These are phyloP conservation scores for Xylariaceae sp. DNA, from an alignment of 2,329 filamentous ascomycete genomes.

Conservation along the genomic window DNA sequence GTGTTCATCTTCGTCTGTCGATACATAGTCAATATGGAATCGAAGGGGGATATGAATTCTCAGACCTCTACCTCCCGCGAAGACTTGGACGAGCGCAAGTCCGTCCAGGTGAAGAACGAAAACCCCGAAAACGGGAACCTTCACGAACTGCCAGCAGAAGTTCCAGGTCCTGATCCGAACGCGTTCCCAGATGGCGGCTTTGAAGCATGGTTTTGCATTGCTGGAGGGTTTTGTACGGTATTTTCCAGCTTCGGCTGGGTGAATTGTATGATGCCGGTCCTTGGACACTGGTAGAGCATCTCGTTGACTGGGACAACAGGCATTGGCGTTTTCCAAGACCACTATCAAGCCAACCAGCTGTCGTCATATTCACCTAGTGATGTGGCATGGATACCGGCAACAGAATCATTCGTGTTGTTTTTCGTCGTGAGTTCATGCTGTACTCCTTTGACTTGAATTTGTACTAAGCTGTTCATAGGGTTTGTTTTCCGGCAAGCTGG, in stretches of 20 bases:
- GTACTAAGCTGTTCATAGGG: conserved; percentile 11
- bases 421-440: conserved; percentile 19
- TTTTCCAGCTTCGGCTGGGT: conserved; percentile 28
- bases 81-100: conserved; percentile 6
- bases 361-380: conserved; percentile 17
- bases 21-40: conserved; percentile 7
- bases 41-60: conserved; percentile 8
- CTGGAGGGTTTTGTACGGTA: conserved; percentile 23
- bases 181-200: conserved; percentile 25
- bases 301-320: conserved; percentile 14
- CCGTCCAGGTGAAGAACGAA: conserved; percentile 3
- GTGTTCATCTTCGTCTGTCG: background rate
- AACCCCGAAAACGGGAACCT: conserved; percentile 1
- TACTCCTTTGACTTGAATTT: background rate
- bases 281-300: background rate
- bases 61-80: conserved; percentile 4
- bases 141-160: conserved; percentile 5
- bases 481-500: conserved; percentile 13
- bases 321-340: conserved; percentile 27
- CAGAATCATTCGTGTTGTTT: conserved; percentile 23
- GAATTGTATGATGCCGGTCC: conserved; percentile 17
- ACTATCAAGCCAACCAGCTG: conserved; percentile 25
- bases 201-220: conserved; percentile 26
- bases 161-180: conserved; percentile 10
- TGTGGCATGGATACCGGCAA: conserved; percentile 26